Conservation (phyloP, 495 filamentous ascomycete genomes). For the Penicillium verhagenii region DNA sequence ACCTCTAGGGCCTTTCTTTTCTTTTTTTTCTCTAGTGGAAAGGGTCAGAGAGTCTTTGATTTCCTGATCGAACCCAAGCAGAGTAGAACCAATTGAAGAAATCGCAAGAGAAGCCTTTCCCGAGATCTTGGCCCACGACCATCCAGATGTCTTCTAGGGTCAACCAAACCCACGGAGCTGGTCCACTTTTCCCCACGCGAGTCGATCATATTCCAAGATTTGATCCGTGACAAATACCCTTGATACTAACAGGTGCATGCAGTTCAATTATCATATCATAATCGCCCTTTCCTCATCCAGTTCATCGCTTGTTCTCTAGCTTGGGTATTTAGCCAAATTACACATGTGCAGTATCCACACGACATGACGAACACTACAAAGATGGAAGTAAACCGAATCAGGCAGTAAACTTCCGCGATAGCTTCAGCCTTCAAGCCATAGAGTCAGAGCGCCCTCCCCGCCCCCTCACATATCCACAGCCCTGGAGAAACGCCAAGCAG, state of each 20-base stretch:
- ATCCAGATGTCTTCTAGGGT: slow-evolving; percentile 1
- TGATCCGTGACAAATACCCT: slow-evolving; percentile 9
- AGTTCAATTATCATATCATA: too few species aligned
- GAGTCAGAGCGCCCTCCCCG: not conserved
- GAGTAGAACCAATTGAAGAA: too few species aligned
- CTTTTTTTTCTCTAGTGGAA: not conserved
- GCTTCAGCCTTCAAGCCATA: not conserved
- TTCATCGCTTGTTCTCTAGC: too few species aligned
- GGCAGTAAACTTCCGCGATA: not conserved
- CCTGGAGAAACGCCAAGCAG: not conserved
- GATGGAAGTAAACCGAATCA: not conserved
- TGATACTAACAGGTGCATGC: too few species aligned
- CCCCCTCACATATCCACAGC: slow-evolving; percentile 3
- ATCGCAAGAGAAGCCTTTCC: not conserved
- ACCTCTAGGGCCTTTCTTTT: not conserved
- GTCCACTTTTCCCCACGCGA: slow-evolving; percentile 19
- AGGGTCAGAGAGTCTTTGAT: too few species aligned
- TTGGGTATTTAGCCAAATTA: too few species aligned
- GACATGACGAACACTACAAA: not conserved
- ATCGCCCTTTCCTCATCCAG: too few species aligned
- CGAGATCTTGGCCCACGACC: not conserved
- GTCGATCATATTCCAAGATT: slow-evolving; percentile 19
- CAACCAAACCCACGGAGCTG: slow-evolving; percentile 11
- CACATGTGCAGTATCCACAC: not conserved
- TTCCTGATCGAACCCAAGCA: too few species aligned